These are phyloP conservation scores for Boeremia lycopersici DNA, from an alignment of 2,329 filamentous ascomycete species.

Conservation along the genomic window DNA sequence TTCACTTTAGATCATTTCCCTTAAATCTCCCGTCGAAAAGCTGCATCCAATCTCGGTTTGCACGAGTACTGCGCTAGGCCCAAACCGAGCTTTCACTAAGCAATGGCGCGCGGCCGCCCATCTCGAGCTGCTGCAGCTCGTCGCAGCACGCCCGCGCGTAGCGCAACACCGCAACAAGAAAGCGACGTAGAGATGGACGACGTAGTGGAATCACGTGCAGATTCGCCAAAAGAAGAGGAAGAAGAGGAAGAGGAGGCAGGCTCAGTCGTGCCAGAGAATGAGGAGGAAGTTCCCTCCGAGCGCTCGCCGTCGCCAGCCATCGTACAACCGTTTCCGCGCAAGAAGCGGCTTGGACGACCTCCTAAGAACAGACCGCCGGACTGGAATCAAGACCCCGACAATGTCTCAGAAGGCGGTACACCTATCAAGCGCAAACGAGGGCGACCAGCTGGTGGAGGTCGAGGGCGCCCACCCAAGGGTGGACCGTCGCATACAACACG, in stretches of 20 bases:
- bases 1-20: neutral
- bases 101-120: slow-evolving; percentile 46
- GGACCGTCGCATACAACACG: slow-evolving; percentile 77
- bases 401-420: slow-evolving; percentile 56
- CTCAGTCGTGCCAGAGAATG: slow-evolving; percentile 55
- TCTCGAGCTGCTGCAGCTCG: slow-evolving; percentile 48
- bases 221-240: slow-evolving; percentile 56
- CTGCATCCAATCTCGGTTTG: neutral
- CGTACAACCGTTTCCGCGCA: slow-evolving; percentile 68
- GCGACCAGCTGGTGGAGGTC: slow-evolving; percentile 61
- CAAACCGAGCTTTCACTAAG: neutral
- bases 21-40: neutral
- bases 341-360: slow-evolving; percentile 78
- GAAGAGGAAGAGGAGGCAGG: slow-evolving; percentile 54
- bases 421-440: slow-evolving; percentile 57
- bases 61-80: neutral
- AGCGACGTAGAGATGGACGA: slow-evolving; percentile 46
- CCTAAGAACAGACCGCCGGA: slow-evolving; percentile 84
- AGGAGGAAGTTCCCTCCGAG: slow-evolving; percentile 54
- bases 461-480: slow-evolving; percentile 74
- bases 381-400: slow-evolving; percentile 64
- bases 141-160: slow-evolving; percentile 46
- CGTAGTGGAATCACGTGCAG: slow-evolving; percentile 37
- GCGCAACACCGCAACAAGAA: slow-evolving; percentile 44
- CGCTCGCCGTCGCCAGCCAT: slow-evolving; percentile 52